A percentile compares a stretch with the other conserved stretches of the same genome.
Conservation (phyloP, 768 basidiomycete species). For the Tricholoma sp. region DNA sequence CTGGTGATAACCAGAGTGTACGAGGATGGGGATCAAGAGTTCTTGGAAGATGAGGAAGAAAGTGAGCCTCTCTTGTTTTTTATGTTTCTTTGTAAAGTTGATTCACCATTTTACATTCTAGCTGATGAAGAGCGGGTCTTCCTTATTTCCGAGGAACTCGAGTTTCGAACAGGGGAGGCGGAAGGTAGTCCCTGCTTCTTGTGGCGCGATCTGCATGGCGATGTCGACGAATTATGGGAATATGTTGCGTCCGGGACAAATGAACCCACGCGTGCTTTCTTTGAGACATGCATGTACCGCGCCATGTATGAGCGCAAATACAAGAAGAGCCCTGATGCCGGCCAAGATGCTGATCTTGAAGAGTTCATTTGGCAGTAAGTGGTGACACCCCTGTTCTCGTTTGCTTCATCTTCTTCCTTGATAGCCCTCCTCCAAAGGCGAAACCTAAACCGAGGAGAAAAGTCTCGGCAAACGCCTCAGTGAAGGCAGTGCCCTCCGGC, state of each 20-base stretch:
- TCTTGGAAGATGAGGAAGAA: constrained; percentile 92
- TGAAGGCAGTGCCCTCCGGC: constrained; percentile 17
- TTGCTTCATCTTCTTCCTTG: neutral
- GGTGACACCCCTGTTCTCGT: neutral
- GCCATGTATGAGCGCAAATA: constrained; percentile 97
- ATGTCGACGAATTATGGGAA: constrained; percentile 90
- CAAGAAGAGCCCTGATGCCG: constrained; percentile 62
- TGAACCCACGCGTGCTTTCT: constrained; percentile 78
- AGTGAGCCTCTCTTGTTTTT: constrained; percentile 38
- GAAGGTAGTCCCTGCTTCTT: constrained; percentile 78
- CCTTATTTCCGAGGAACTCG: constrained; percentile 85
- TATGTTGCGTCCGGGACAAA: constrained; percentile 81
- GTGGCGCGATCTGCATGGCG: constrained; percentile 90
- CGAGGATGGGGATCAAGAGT: constrained; percentile 93
- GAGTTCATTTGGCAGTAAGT: constrained; percentile 82
- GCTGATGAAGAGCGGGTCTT: constrained; percentile 94
- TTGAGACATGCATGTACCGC: constrained; percentile 91
- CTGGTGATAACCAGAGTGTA: constrained; percentile 95
- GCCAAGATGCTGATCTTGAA: constrained; percentile 62
- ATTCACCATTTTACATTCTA: constrained; percentile 24
- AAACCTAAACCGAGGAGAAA: constrained; percentile 29
- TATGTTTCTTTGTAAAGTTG: neutral
- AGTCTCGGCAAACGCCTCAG: constrained; percentile 19
- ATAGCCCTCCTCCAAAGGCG: constrained; percentile 32
- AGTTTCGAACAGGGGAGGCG: constrained; percentile 71